Evolutionary conservation across 306 rosid species (phyloP), one percentile per base, ranked within the genome.

Genomic region (Trifolium fragiferum): DNA sequence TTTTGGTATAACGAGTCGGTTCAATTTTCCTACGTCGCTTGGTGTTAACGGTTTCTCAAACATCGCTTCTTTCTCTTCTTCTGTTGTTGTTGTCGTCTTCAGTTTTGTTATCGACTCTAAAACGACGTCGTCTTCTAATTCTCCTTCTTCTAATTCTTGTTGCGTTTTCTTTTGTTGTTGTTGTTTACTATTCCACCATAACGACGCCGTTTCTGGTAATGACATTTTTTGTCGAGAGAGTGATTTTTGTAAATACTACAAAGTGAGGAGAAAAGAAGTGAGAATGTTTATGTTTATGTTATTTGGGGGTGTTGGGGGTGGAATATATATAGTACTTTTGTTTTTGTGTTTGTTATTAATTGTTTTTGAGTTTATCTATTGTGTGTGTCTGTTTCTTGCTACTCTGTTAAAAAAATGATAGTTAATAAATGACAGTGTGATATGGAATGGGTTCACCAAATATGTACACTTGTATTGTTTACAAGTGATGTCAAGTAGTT

Each of bases 31-130:
- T 1, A 94, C 99, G 72, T 94, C 99, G 76, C 97, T 91, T 0
- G 99, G 99, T 0, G 99, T 94, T 37, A 94, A 63, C 2, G 96
- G 80, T 83, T 94, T 94, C 84, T 94, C 99, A 78, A 94, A 94
- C 99, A 95, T 87, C 4, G 83, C 73, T 16, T 88, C 96, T 41
- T 83, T 90, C 40, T 80, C 82, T 4, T 64, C 69, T 0, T 23
- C 82, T 3, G 8, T 1, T 23, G 5, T 2, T 19, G 21, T 6
- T 3, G 21, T 7, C 15, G 46, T 5, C 30, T 20, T 35, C 10
- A 5, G 3, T 50, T 41, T 21, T 20, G 12, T 57, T 7, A 13
- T 12, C 12, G 33, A 5, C 14, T 16, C 70, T 4, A 12, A 20
- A 3, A 50, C 58, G 57, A 70, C 20, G 32, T 69, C 59, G 33